These are phyloP conservation scores for Colletotrichum scovillei DNA, from an alignment of 2,329 filamentous ascomycete genomes.

Conservation along the genomic window DNA sequence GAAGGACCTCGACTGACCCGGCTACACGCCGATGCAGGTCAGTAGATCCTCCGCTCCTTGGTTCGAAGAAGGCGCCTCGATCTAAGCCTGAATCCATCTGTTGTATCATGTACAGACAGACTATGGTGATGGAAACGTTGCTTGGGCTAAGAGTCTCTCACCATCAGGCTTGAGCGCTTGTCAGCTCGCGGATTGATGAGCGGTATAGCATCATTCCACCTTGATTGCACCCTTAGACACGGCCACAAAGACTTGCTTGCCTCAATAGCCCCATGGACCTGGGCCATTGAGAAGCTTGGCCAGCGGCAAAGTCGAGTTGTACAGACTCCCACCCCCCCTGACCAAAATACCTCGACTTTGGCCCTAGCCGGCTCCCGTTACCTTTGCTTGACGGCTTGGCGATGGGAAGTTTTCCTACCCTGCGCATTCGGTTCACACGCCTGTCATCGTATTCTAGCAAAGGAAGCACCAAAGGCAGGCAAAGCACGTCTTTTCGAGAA, in stretches of 20 bases:
- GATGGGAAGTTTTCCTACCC: constrained; percentile 11
- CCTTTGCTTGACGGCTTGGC: constrained; percentile 35
- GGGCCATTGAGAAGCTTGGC: constrained; percentile 32
- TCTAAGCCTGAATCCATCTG: constrained; percentile 6
- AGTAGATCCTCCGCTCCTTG: constrained; percentile 26
- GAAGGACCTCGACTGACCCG: constrained; percentile 26
- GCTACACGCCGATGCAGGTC: constrained; percentile 21
- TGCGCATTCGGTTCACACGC: constrained; percentile 22
- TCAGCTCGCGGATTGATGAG: constrained; percentile 9
- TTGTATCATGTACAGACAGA: constrained; percentile 7
- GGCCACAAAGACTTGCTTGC: constrained; percentile 31
- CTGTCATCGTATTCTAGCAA: constrained; percentile 25
- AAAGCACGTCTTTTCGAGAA: constrained; percentile 38
- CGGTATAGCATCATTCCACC: constrained; percentile 14
- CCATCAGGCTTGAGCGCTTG: neutral
- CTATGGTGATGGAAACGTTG: neutral
- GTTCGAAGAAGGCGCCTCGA: constrained; percentile 6
- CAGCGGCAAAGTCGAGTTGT: constrained; percentile 21
- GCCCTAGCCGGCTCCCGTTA: constrained; percentile 6
- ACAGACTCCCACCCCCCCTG: constrained; percentile 20
- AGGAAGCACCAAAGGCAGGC: constrained; percentile 15
- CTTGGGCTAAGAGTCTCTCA: neutral
- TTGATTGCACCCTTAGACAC: constrained; percentile 14
- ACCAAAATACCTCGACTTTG: constrained; percentile 17
- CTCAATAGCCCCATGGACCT: constrained; percentile 30